A percentile compares a stretch with the other conserved stretches of the same genome.
Conservation (phyloP, 306 rosid genomes). For the Fragaria nilgerrensis region DNA sequence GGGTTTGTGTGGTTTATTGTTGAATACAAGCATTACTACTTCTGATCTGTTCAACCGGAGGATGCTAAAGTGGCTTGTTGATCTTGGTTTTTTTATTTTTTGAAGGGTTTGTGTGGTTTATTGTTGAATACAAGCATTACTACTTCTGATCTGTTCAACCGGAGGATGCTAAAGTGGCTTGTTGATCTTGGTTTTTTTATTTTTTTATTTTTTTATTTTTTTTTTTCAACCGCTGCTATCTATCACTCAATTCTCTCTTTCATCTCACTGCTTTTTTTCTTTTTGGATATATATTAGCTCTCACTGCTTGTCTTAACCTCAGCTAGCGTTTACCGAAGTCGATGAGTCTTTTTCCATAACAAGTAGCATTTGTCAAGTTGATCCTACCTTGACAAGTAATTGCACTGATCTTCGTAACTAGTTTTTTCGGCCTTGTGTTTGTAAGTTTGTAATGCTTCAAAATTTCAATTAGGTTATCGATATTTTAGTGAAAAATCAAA, state of each 20-base stretch:
- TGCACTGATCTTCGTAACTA: no score
- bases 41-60: neutral
- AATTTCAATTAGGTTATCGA: no score
- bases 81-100: neutral
- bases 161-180: neutral
- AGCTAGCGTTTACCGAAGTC: neutral
- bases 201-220: no score
- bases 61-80: neutral
- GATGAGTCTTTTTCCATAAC: neutral
- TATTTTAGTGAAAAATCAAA: no score
- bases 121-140: neutral
- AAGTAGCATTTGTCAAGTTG: neutral
- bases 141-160: neutral
- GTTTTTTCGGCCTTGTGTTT: no score
- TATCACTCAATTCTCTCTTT: neutral
- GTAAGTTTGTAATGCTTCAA: no score
- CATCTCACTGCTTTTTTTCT: no score
- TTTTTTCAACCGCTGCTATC: neutral
- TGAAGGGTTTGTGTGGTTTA: neutral
- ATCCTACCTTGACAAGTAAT: neutral
- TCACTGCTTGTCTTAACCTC: neutral
- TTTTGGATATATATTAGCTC: no score
- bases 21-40: neutral
- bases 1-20: neutral
- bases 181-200: neutral